Conservation (phyloP, 208 protist species). For the Leishmania aethiopica region DNA sequence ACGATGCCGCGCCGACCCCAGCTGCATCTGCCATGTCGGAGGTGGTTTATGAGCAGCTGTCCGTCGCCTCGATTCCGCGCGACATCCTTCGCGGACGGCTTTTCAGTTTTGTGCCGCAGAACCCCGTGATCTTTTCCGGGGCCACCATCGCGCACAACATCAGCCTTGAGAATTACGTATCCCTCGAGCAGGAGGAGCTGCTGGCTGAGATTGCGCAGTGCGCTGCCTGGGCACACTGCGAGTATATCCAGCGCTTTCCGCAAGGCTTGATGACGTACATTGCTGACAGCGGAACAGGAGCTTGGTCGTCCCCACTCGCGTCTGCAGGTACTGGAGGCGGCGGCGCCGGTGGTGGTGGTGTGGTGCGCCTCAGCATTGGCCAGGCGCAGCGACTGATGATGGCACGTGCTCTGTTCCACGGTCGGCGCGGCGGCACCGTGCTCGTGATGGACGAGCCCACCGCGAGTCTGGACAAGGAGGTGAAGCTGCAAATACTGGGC, state of each 20-base stretch:
- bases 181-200: slow-evolving; percentile 44
- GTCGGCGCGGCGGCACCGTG: slow-evolving; percentile 40
- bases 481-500: slow-evolving; percentile 45
- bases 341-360: slow-evolving; percentile 22
- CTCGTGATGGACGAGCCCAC: slow-evolving; percentile 86
- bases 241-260: slow-evolving; percentile 65
- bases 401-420: slow-evolving; percentile 72
- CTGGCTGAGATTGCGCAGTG: slow-evolving; percentile 43
- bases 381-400: slow-evolving; percentile 82
- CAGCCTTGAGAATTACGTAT: slow-evolving; percentile 58
- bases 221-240: slow-evolving; percentile 52
- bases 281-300: slow-evolving; percentile 30
- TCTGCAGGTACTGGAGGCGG: slow-evolving; percentile 14
- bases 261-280: slow-evolving; percentile 69
- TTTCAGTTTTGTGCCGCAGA: slow-evolving; percentile 81
- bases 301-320: slow-evolving; percentile 24
- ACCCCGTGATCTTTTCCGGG: slow-evolving; percentile 58
- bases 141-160: slow-evolving; percentile 86
- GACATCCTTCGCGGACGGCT: slow-evolving; percentile 47
- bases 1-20: slow-evolving; percentile 3
- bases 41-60: slow-evolving; percentile 21
- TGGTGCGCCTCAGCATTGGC: slow-evolving; percentile 68
- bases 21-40: background rate
- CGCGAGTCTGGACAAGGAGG: slow-evolving; percentile 58
- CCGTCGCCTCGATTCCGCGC: slow-evolving; percentile 40